Evolutionary conservation across 2,329 filamentous ascomycete species (phyloP).

Genomic region (Paraphaeosphaeria minitans): DNA sequence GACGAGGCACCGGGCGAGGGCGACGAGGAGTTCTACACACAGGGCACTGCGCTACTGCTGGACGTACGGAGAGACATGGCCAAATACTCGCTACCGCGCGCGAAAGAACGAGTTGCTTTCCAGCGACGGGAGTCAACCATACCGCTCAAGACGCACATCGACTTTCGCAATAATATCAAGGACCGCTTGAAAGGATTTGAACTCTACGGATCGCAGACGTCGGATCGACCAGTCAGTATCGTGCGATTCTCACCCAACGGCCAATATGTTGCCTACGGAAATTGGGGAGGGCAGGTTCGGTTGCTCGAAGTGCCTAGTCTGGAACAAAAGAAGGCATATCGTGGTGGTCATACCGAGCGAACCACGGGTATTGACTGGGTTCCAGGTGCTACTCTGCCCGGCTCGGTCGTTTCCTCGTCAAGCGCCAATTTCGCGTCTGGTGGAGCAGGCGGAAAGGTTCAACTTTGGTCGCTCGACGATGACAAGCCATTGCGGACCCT

Average conservation of each 20-base stretch:
- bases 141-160: conserved; percentile 85
- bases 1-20: conserved; percentile 62
- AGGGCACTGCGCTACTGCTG: conserved; percentile 75
- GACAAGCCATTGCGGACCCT: conserved; percentile 85
- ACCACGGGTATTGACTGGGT: conserved; percentile 91
- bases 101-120: conserved; percentile 75
- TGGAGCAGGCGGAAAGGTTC: conserved; percentile 83
- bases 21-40: conserved; percentile 89
- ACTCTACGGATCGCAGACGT: conserved; percentile 90
- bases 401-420: conserved; percentile 71
- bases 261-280: conserved; percentile 82
- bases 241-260: conserved; percentile 88
- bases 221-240: conserved; percentile 89
- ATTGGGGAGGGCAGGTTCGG: conserved; percentile 90
- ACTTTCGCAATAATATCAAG: conserved; percentile 87
- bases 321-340: conserved; percentile 73
- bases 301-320: conserved; percentile 83
- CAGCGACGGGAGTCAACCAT: conserved; percentile 84
- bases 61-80: conserved; percentile 80
- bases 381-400: conserved; percentile 77
- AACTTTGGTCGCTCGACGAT: conserved; percentile 87
- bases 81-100: conserved; percentile 79
- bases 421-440: conserved; percentile 87
- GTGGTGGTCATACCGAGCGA: conserved; percentile 83
- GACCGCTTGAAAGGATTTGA: conserved; percentile 82